A percentile compares a stretch with the other conserved stretches of the same genome.
phyloP scores from a whole-genome alignment of 345 rosid species.

The Populus alba region DNA sequence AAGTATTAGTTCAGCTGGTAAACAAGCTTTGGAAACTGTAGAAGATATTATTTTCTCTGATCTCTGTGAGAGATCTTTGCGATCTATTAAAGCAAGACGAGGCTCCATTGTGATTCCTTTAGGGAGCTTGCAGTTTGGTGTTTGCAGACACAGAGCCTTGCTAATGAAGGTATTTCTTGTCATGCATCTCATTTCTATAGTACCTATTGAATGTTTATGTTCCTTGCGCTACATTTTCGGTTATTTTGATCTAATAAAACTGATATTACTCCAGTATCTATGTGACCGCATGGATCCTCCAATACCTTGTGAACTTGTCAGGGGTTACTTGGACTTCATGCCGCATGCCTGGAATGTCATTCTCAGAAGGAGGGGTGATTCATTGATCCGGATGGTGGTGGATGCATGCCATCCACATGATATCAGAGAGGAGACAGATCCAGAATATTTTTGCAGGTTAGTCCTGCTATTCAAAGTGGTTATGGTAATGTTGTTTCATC shows the following conservation, averaged over 20 bases:
- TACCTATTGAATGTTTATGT: neutral
- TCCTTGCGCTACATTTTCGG: neutral
- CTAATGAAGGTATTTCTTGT: conserved; percentile 69
- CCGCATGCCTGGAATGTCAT: conserved; percentile 96
- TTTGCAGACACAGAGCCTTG: conserved; percentile 91
- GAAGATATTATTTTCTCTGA: conserved; percentile 62
- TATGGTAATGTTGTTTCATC: conserved; percentile 3
- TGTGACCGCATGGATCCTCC: conserved; percentile 97
- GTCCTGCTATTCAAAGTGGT: conserved; percentile 13
- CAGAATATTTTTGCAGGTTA: conserved; percentile 77
- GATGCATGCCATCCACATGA: conserved; percentile 93
- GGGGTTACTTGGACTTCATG: conserved; percentile 89
- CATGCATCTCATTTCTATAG: neutral
- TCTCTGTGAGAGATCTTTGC: conserved; percentile 78
- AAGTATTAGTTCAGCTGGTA: conserved; percentile 29
- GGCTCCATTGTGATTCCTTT: conserved; percentile 79
- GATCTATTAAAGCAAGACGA: conserved; percentile 57
- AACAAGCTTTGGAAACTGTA: conserved; percentile 30
- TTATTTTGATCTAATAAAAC: conserved; percentile 17
- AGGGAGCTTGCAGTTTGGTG: conserved; percentile 79
- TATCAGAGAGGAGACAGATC: conserved; percentile 82
- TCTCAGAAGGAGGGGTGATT: conserved; percentile 56
- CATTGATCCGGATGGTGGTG: conserved; percentile 77
- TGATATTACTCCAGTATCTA: conserved; percentile 55
- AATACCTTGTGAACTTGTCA: conserved; percentile 91